Evolutionary conservation across 176 grass and related monocot genomes (phyloP).

Genomic region (Oryza glaberrima): DNA sequence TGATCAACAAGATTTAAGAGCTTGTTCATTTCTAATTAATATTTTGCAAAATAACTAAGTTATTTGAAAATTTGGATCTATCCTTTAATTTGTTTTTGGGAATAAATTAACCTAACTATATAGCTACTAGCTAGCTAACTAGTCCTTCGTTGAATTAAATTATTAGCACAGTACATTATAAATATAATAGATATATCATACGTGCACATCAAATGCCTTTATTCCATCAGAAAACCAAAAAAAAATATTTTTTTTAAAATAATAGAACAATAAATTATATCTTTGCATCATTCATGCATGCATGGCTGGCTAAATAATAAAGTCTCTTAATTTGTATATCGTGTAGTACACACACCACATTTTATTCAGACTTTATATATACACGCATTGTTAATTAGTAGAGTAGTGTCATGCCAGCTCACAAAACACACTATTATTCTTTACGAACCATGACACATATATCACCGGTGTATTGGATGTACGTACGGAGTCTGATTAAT

Average conservation of each 20-base stretch:
- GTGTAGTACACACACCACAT: not conserved
- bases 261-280: not conserved
- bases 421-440: constrained; percentile 17
- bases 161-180: constrained; percentile 2
- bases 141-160: not conserved
- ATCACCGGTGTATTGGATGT: constrained; percentile 13
- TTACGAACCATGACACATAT: not conserved
- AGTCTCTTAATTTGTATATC: not conserved
- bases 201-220: not conserved
- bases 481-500: constrained; percentile 20
- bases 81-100: not conserved
- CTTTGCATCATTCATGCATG: not conserved
- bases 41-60: not conserved
- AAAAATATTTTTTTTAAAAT: not conserved
- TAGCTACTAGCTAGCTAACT: not conserved
- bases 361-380: constrained; percentile 1
- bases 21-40: not conserved
- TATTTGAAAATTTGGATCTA: not conserved
- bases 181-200: constrained; percentile 18
- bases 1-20: not conserved
- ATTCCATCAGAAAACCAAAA: not conserved
- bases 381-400: not conserved
- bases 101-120: not conserved
- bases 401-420: not conserved
- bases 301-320: not conserved